phyloP scores from a whole-genome alignment of 2,329 filamentous ascomycete species.

The Colletotrichum coccodes region DNA sequence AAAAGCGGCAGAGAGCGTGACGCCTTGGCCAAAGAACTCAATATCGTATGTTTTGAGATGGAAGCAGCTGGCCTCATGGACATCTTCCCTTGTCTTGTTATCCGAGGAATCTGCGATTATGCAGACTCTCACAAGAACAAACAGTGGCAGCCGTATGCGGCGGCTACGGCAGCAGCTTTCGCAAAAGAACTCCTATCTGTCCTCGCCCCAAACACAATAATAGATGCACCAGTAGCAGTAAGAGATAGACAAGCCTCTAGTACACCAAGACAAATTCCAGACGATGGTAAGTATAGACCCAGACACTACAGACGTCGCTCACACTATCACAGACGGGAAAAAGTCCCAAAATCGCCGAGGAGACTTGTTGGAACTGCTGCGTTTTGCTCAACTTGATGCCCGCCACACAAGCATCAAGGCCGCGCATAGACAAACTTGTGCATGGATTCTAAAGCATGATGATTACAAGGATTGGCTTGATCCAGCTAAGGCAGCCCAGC shows the following conservation, averaged over 20 bases:
- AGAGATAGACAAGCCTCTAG: not conserved
- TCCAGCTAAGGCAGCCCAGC: slow-evolving; percentile 35
- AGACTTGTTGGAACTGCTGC: slow-evolving; percentile 41
- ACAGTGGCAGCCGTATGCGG: slow-evolving; percentile 46
- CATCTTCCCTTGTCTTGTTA: slow-evolving; percentile 42
- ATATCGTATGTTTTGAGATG: slow-evolving; percentile 40
- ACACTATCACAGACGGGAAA: not conserved
- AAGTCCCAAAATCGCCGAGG: not conserved
- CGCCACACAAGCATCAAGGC: slow-evolving; percentile 47
- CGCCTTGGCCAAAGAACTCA: slow-evolving; percentile 31
- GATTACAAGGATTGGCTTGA: slow-evolving; percentile 51
- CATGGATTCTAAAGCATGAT: slow-evolving; percentile 49
- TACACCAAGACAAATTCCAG: not conserved
- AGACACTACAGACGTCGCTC: not conserved
- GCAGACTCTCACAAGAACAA: slow-evolving; percentile 51
- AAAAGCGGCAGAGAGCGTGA: slow-evolving; percentile 38
- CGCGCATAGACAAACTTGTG: slow-evolving; percentile 50
- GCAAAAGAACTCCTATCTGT: slow-evolving; percentile 35
- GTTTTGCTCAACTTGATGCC: slow-evolving; percentile 50
- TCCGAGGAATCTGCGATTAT: slow-evolving; percentile 50
- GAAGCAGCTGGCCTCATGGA: slow-evolving; percentile 38
- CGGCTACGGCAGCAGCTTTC: slow-evolving; percentile 42
- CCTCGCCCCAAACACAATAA: not conserved
- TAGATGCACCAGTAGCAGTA: not conserved
- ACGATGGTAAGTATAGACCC: not conserved